Conservation (phyloP, 2,329 filamentous ascomycete species). For the Gyromitra esculenta region DNA sequence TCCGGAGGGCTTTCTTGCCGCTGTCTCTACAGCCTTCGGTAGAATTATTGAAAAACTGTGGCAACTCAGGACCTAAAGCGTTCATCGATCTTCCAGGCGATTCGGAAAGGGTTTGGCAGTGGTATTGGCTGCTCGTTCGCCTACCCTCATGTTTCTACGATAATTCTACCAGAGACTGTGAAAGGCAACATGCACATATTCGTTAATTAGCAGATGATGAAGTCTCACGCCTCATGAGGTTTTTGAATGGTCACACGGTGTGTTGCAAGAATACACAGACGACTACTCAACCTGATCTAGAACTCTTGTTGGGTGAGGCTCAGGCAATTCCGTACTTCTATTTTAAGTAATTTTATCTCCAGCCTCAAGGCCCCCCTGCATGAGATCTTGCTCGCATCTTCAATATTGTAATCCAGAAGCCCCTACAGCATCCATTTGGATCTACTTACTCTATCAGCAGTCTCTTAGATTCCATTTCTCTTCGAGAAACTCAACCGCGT, state of each 20-base stretch:
- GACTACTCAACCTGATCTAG: neutral
- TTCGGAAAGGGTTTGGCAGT: no score
- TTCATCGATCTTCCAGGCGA: no score
- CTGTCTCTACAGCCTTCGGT: no score
- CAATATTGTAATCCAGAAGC: neutral
- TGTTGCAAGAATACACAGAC: neutral
- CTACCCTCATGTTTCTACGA: no score
- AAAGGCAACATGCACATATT: neutral
- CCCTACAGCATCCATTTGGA: neutral
- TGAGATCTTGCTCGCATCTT: neutral
- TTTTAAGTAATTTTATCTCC: constrained; percentile 5
- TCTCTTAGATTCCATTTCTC: neutral
- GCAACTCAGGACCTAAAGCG: no score
- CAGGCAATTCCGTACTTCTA: neutral
- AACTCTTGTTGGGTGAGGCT: neutral
- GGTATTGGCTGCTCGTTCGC: no score
- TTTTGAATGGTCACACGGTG: constrained; percentile 14
- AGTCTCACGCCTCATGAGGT: neutral
- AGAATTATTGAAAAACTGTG: no score
- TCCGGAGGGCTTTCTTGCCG: no score
- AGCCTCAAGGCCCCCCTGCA: neutral
- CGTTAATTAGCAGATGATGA: neutral
- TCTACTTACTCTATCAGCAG: neutral
- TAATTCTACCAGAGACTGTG: neutral
- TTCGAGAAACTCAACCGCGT: neutral